A percentile compares a stretch with the other conserved stretches of the same genome.
These are phyloP conservation scores for Cladobotryum protrusum DNA, from an alignment of 2,329 filamentous ascomycete genomes.

Conservation along the genomic window DNA sequence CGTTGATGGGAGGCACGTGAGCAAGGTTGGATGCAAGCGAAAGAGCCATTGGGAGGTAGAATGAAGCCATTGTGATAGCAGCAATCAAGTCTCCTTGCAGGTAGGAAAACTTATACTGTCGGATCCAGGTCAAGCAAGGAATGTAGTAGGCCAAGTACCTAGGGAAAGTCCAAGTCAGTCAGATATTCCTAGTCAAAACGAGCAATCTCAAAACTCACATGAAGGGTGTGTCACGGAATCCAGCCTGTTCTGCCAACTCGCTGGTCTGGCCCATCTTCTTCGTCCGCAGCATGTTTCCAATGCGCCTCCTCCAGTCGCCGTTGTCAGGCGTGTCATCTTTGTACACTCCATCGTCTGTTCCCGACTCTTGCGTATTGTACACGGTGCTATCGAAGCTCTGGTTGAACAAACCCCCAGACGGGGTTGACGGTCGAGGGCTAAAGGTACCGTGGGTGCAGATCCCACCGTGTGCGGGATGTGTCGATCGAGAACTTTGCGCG, in stretches of 20 bases:
- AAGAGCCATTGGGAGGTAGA: slow-evolving; percentile 95
- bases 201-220: slow-evolving; percentile 51
- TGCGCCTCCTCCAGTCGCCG: slow-evolving; percentile 43
- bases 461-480: slow-evolving; percentile 36
- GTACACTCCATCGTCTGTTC: slow-evolving; percentile 33
- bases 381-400: slow-evolving; percentile 16
- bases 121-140: slow-evolving; percentile 84
- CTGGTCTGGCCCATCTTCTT: slow-evolving; percentile 69
- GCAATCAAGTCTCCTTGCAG: slow-evolving; percentile 81
- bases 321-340: slow-evolving; percentile 32
- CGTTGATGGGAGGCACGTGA: slow-evolving; percentile 88
- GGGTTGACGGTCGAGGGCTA: slow-evolving; percentile 57
- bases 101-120: slow-evolving; percentile 76
- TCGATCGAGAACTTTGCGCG: slow-evolving; percentile 13
- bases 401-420: slow-evolving; percentile 28
- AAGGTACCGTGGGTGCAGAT: slow-evolving; percentile 70
- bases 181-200: neutral
- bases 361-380: slow-evolving; percentile 26
- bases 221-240: slow-evolving; percentile 63
- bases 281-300: slow-evolving; percentile 46
- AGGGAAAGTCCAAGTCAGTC: neutral
- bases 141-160: slow-evolving; percentile 93
- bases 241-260: slow-evolving; percentile 64
- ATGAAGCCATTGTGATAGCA: slow-evolving; percentile 92
- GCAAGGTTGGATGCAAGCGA: slow-evolving; percentile 89